Conservation (phyloP, 1,284 basidiomycete genomes). For the Cryptococcus deneoformans region DNA sequence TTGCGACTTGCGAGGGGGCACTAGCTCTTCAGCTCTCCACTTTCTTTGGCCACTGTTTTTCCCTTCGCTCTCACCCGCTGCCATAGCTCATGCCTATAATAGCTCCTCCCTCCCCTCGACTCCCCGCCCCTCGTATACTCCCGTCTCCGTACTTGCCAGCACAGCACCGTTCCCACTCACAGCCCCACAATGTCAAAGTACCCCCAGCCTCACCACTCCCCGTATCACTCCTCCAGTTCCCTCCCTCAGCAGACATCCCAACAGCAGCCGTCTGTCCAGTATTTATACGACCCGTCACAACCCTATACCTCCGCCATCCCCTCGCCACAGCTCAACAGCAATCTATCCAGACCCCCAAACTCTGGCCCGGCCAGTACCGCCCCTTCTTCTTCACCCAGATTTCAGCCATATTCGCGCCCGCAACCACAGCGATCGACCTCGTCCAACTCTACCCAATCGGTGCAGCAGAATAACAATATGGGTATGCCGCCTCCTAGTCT, state of each 20-base stretch:
- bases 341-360: background rate
- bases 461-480: too few species aligned
- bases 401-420: slow-evolving; percentile 6
- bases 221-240: background rate
- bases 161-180: background rate
- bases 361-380: background rate
- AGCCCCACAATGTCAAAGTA: background rate
- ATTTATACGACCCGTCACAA: background rate
- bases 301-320: background rate
- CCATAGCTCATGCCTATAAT: background rate
- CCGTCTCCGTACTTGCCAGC: background rate
- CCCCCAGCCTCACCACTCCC: background rate
- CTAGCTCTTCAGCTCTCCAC: too few species aligned
- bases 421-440: background rate
- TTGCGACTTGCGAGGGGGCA: too few species aligned
- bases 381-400: slow-evolving; percentile 5
- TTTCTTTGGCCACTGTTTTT: background rate
- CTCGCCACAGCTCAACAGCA: background rate
- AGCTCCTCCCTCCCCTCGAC: background rate
- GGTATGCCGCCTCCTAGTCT: background rate
- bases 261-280: background rate
- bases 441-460: background rate
- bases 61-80: background rate
- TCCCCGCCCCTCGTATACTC: background rate
- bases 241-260: background rate